Evolutionary conservation across 1,139 yeast genomes (phyloP).

Genomic region (Zygosaccharomyces sapae): DNA sequence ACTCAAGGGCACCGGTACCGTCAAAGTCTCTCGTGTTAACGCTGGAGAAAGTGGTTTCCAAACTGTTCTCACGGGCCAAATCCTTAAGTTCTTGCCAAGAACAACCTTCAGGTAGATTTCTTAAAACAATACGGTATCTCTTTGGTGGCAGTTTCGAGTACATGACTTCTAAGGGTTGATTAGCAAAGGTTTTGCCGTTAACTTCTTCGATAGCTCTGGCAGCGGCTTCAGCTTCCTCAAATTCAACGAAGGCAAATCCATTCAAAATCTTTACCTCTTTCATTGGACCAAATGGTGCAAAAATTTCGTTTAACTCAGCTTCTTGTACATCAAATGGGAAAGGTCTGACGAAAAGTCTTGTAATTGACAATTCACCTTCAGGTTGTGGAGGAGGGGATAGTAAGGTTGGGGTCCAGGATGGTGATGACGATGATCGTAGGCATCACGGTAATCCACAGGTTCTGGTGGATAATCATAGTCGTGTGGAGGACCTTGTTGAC

Average conservation of each 20-base stretch:
- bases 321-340: conserved; percentile 45
- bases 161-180: conserved; percentile 62
- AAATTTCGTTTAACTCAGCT: conserved; percentile 65
- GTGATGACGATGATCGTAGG: conserved; percentile 17
- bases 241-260: conserved; percentile 75
- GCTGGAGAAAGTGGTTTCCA: conserved; percentile 67
- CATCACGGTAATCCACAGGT: conserved; percentile 17
- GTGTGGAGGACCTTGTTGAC: conserved; percentile 17
- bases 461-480: conserved; percentile 19
- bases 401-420: conserved; percentile 18
- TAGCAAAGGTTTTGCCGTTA: conserved; percentile 53
- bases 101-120: conserved; percentile 67
- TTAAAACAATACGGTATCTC: conserved; percentile 64
- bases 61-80: conserved; percentile 64
- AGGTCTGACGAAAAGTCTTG: conserved; percentile 52
- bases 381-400: conserved; percentile 20
- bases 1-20: conserved; percentile 75
- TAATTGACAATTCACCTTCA: conserved; percentile 43
- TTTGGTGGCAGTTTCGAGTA: conserved; percentile 67
- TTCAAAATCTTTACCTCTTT: conserved; percentile 65
- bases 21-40: conserved; percentile 64
- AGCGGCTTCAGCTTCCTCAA: conserved; percentile 62
- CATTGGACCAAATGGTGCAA: conserved; percentile 60
- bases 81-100: conserved; percentile 87
- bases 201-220: conserved; percentile 61